Evolutionary conservation across 345 rosid species (phyloP).

Genomic region (sweet orange (Citrus sinensis)): DVS_A1.0 CM039166.1:19972501-19973000

Average conservation of each 20-base stretch:
- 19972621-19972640: slow-evolving; percentile 29
- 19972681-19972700: slow-evolving; percentile 5
- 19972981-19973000: slow-evolving; percentile 71
- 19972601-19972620: slow-evolving; percentile 22
- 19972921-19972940: neutral
- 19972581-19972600: slow-evolving; percentile 14
- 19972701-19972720: slow-evolving; percentile 45
- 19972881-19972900: neutral
- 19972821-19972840: neutral
- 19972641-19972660: slow-evolving; percentile 1
- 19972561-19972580: slow-evolving; percentile 35
- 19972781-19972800: slow-evolving; percentile 1
- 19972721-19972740: slow-evolving; percentile 18
- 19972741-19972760: slow-evolving; percentile 35
- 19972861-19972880: neutral
- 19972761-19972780: slow-evolving; percentile 10
- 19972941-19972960: slow-evolving; percentile 60
- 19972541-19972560: neutral
- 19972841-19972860: neutral
- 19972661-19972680: neutral
- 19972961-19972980: slow-evolving; percentile 85
- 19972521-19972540: neutral
- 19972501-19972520: neutral
- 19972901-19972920: neutral
- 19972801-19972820: slow-evolving; percentile 1